phyloP scores from a whole-genome alignment of 176 grass and related monocot species.

The Carex cristatella region DNA sequence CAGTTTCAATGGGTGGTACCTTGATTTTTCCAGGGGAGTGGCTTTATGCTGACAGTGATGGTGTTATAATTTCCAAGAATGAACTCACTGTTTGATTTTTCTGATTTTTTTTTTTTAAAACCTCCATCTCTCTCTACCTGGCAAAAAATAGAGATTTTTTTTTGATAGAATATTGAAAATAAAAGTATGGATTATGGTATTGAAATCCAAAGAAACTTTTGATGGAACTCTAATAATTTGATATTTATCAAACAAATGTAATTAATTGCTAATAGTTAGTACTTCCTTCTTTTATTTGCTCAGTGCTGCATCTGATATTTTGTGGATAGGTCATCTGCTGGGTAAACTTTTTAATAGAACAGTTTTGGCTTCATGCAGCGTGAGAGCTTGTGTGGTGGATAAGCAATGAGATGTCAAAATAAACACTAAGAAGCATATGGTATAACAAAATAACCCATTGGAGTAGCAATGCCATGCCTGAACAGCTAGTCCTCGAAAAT shows the following conservation, averaged over 20 bases:
- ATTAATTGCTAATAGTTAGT: neutral
- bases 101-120: neutral
- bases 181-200: neutral
- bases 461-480: neutral
- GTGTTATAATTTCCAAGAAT: slow-evolving; percentile 26
- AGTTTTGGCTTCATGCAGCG: too few relatives aligned
- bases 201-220: neutral
- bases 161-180: neutral
- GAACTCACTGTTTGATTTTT: slow-evolving; percentile 18
- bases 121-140: neutral
- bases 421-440: neutral
- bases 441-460: neutral
- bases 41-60: slow-evolving; percentile 35
- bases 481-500: neutral
- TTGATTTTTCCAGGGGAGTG: slow-evolving; percentile 29
- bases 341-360: too few relatives aligned
- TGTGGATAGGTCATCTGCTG: neutral
- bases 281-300: neutral
- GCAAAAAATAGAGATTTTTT: neutral
- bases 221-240: neutral
- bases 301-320: neutral
- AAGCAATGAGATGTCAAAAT: neutral
- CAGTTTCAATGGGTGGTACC: slow-evolving; percentile 16
- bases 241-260: neutral
- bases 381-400: neutral